These are phyloP conservation scores for Populus nigra DNA, from an alignment of 345 rosid species.

Conservation along the genomic window DNA sequence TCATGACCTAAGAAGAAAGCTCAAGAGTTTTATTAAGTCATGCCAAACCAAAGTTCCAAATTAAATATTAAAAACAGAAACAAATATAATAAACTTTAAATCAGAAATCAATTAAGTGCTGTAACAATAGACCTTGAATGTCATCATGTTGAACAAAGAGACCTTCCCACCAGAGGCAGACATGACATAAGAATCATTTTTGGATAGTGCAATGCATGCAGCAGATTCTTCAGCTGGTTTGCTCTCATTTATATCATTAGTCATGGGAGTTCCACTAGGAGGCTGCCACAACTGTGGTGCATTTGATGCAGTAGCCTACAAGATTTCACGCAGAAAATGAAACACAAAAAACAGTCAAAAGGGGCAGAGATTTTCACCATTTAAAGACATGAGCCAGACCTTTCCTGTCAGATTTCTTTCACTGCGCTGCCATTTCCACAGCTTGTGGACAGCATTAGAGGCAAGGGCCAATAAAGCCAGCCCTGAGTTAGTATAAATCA, in stretches of 20 bases:
- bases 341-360: not conserved
- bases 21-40: not conserved
- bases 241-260: conserved; percentile 59
- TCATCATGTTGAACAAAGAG: conserved; percentile 87
- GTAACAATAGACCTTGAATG: conserved; percentile 57
- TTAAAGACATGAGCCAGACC: conserved; percentile 34
- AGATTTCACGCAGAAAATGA: conserved; percentile 10
- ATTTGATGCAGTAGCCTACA: conserved; percentile 61
- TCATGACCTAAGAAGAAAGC: conserved; percentile 56
- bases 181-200: conserved; percentile 84
- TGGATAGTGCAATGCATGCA: conserved; percentile 86
- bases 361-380: not conserved
- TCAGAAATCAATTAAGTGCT: not conserved
- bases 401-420: conserved; percentile 53
- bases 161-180: conserved; percentile 88
- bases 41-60: not conserved
- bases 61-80: not conserved
- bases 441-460: conserved; percentile 59
- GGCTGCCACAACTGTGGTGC: conserved; percentile 83
- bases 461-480: conserved; percentile 54
- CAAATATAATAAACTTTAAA: not conserved
- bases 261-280: conserved; percentile 66
- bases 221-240: conserved; percentile 61
- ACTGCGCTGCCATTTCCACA: conserved; percentile 68
- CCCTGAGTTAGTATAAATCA: conserved; percentile 61